Conservation (phyloP, 2,329 filamentous ascomycete genomes). For the Chaetomium sp. region DNA sequence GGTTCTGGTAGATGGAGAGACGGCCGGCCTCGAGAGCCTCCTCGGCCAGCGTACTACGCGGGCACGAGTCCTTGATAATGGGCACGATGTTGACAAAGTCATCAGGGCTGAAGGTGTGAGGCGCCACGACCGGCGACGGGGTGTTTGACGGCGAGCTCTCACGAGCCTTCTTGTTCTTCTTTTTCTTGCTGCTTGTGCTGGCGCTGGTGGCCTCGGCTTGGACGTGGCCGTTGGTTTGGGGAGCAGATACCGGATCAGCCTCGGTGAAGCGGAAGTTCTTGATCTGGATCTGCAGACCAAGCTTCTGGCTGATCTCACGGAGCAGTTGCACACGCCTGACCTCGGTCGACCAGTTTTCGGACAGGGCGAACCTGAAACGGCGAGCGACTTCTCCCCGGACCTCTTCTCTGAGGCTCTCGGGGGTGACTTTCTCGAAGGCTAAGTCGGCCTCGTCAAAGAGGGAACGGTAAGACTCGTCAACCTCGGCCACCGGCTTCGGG, state of each 20-base stretch:
- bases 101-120: constrained; percentile 67
- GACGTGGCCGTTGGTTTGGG: constrained; percentile 34
- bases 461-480: constrained; percentile 65
- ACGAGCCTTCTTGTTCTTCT: constrained; percentile 55
- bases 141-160: constrained; percentile 46
- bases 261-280: constrained; percentile 63
- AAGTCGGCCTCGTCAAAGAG: constrained; percentile 80
- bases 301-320: constrained; percentile 80
- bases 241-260: constrained; percentile 21
- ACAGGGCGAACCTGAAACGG: constrained; percentile 71
- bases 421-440: constrained; percentile 71
- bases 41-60: constrained; percentile 83
- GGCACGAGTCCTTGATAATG: constrained; percentile 87
- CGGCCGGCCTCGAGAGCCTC: constrained; percentile 93
- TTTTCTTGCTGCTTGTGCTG: constrained; percentile 41
- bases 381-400: constrained; percentile 65
- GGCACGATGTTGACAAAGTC: constrained; percentile 93
- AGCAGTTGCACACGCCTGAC: constrained; percentile 76
- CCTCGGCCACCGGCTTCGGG: constrained; percentile 66
- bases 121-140: constrained; percentile 35
- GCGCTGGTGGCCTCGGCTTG: constrained; percentile 26
- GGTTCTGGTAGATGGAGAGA: constrained; percentile 90
- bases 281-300: constrained; percentile 80
- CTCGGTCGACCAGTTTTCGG: constrained; percentile 58
- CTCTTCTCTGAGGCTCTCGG: constrained; percentile 60